Evolutionary conservation across 139 green algal species (phyloP).

Genomic region (Auxenochlorella protothecoides): DNA sequence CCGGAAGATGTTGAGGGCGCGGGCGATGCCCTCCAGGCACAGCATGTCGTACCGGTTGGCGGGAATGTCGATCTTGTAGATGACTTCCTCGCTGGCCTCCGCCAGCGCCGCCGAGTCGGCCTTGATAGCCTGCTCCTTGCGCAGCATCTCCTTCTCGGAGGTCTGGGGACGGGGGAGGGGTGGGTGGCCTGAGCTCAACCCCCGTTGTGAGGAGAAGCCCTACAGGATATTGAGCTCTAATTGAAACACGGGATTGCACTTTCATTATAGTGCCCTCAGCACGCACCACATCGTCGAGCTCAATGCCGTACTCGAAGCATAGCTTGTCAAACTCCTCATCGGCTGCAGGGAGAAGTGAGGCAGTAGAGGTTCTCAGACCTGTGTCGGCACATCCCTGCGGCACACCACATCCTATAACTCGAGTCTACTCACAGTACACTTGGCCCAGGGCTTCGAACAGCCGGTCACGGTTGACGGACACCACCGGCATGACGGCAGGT

Average conservation of each 20-base stretch:
- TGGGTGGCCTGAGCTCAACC: not conserved
- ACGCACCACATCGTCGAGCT: slow-evolving; percentile 95
- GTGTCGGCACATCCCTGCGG: too few species aligned
- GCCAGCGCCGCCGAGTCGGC: slow-evolving; percentile 9
- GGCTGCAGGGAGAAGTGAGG: slow-evolving; percentile 42
- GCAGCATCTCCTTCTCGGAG: slow-evolving; percentile 79
- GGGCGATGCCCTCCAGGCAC: slow-evolving; percentile 92
- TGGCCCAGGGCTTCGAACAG: slow-evolving; percentile 81
- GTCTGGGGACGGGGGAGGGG: slow-evolving; percentile 40
- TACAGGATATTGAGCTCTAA: too few species aligned
- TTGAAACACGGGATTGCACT: too few species aligned
- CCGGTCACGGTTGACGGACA: slow-evolving; percentile 78
- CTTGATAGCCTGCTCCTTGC: slow-evolving; percentile 65
- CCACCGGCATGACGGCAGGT: slow-evolving; percentile 69
- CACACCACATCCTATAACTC: too few species aligned
- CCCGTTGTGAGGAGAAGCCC: too few species aligned
- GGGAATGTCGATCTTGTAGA: slow-evolving; percentile 99
- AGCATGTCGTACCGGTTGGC: slow-evolving; percentile 99
- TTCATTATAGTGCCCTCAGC: too few species aligned
- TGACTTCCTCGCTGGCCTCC: slow-evolving; percentile 67
- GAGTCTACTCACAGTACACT: slow-evolving; percentile 65
- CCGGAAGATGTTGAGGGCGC: slow-evolving; percentile 93
- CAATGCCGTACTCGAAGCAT: slow-evolving; percentile 98
- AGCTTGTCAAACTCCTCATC: slow-evolving; percentile 95
- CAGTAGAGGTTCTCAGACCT: too few species aligned